Evolutionary conservation across 768 basidiomycete genomes (phyloP).

Genomic region (Boletus sp.): DNA sequence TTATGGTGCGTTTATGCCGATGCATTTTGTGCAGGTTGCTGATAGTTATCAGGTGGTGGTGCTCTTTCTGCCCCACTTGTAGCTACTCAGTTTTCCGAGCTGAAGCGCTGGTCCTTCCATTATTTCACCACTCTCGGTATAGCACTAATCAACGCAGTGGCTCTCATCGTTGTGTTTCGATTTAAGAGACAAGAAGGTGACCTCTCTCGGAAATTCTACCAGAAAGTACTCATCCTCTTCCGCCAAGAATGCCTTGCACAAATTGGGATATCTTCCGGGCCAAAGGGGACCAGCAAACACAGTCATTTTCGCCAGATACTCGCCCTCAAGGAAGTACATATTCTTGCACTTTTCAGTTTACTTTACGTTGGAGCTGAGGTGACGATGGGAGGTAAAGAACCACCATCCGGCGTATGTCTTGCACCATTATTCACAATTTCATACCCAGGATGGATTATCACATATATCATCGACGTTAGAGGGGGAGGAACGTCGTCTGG

Average conservation of each 20-base stretch:
- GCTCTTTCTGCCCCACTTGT: constrained; percentile 53
- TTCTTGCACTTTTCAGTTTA: constrained; percentile 44
- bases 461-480: constrained; percentile 46
- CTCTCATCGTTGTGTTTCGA: constrained; percentile 57
- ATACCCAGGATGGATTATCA: constrained; percentile 62
- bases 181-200: constrained; percentile 67
- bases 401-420: neutral
- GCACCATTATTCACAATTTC: neutral
- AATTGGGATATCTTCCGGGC: constrained; percentile 33
- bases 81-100: constrained; percentile 49
- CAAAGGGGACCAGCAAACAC: constrained; percentile 25
- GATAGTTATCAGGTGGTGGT: constrained; percentile 37
- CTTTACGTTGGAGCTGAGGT: constrained; percentile 55
- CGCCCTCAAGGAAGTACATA: constrained; percentile 39
- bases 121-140: constrained; percentile 59
- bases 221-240: neutral
- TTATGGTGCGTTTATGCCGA: constrained; percentile 10
- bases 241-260: constrained; percentile 35
- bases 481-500: constrained; percentile 45
- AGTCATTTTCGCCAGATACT: constrained; percentile 50
- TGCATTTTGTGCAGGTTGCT: neutral
- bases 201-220: neutral
- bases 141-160: constrained; percentile 51
- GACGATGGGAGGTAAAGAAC: constrained; percentile 42
- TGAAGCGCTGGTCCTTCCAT: constrained; percentile 39